A percentile compares a stretch with the other conserved stretches of the same genome.
These are phyloP conservation scores for Hirsutella minnesotensis DNA, from an alignment of 2,329 filamentous ascomycete genomes.

Conservation along the genomic window DNA sequence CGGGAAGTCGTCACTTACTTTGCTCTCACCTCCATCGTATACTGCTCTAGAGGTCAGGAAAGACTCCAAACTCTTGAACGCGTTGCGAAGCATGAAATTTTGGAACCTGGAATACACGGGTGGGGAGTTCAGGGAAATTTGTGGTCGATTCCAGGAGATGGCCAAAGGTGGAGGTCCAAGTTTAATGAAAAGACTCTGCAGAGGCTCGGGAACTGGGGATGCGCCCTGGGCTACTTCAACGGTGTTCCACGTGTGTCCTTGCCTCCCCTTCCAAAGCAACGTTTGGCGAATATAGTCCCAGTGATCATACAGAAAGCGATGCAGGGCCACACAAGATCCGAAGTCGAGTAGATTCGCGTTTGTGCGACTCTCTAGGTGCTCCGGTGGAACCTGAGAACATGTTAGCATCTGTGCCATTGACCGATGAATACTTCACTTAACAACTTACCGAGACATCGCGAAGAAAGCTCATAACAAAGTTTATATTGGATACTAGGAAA, in stretches of 20 bases:
- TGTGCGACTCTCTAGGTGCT: slow-evolving; percentile 26
- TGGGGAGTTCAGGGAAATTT: slow-evolving; percentile 51
- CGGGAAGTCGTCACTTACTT: slow-evolving; percentile 24
- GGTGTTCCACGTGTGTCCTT: slow-evolving; percentile 42
- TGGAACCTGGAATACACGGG: slow-evolving; percentile 57
- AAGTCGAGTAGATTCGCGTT: slow-evolving; percentile 50
- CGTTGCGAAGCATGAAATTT: slow-evolving; percentile 61
- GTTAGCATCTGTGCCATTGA: neutral
- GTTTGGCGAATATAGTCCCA: slow-evolving; percentile 59
- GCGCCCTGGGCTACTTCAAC: slow-evolving; percentile 38
- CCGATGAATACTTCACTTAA: neutral
- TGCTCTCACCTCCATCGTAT: slow-evolving; percentile 61
- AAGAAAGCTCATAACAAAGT: slow-evolving; percentile 53
- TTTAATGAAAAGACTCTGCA: slow-evolving; percentile 51
- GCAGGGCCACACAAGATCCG: slow-evolving; percentile 57
- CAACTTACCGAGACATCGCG: slow-evolving; percentile 52
- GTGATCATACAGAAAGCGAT: slow-evolving; percentile 59
- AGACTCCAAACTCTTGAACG: slow-evolving; percentile 52
- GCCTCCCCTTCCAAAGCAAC: slow-evolving; percentile 46
- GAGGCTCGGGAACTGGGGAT: slow-evolving; percentile 46
- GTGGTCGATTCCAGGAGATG: slow-evolving; percentile 57
- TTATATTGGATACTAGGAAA: slow-evolving; percentile 57
- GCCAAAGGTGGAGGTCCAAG: slow-evolving; percentile 56
- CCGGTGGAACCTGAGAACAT: slow-evolving; percentile 31
- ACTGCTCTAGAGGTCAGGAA: slow-evolving; percentile 53